Evolutionary conservation across 169 alveolate species (phyloP).

Genomic region (Plasmodium blacklocki): DNA sequence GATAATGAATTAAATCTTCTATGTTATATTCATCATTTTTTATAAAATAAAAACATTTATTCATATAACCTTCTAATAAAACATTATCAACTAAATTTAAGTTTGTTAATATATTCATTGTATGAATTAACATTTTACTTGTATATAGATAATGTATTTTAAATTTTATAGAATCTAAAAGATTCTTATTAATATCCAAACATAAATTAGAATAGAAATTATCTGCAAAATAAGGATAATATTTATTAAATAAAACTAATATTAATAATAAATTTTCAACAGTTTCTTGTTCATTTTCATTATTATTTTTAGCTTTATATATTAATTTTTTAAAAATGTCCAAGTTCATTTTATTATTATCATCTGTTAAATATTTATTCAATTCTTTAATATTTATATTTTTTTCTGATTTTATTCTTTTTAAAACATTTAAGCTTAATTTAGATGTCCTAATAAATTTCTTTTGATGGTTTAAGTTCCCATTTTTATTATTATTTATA

Average conservation of each 20-base stretch:
- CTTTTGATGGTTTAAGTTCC: neutral
- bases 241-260: slow-evolving; percentile 34
- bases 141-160: slow-evolving; percentile 66
- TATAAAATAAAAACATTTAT: slow-evolving; percentile 36
- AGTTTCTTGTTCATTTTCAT: slow-evolving; percentile 11
- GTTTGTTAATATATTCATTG: slow-evolving; percentile 43
- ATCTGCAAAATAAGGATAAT: slow-evolving; percentile 19
- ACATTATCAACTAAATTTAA: slow-evolving; percentile 40
- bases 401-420: neutral
- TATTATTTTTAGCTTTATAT: neutral
- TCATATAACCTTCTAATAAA: slow-evolving; percentile 19
- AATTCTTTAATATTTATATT: slow-evolving; percentile 4
- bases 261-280: slow-evolving; percentile 39
- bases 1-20: slow-evolving; percentile 34
- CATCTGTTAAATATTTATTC: slow-evolving; percentile 6
- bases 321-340: slow-evolving; percentile 35
- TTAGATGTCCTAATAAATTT: neutral
- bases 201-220: neutral
- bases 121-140: slow-evolving; percentile 59
- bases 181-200: neutral
- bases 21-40: slow-evolving; percentile 48
- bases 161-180: slow-evolving; percentile 22
- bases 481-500: neutral
- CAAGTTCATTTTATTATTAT: slow-evolving; percentile 28
- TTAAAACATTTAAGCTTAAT: neutral